A percentile compares a stretch with the other conserved stretches of the same genome.
Conservation (phyloP, 2,329 filamentous ascomycete species). For the Sporothrix dimorphospora region DNA sequence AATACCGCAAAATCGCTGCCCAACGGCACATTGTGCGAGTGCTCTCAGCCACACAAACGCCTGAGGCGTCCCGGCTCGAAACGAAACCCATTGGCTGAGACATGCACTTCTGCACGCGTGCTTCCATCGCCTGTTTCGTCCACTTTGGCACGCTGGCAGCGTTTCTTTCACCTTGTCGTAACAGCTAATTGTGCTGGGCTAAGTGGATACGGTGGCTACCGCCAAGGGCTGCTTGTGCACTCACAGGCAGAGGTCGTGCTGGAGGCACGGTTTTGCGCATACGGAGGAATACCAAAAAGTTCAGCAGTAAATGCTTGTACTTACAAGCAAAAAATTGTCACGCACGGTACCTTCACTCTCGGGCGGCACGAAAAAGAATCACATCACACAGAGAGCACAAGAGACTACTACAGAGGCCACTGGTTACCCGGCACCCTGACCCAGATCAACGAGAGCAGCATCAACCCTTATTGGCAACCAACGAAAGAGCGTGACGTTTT, state of each 20-base stretch:
- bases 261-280: neutral
- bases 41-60: conserved; percentile 5
- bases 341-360: neutral
- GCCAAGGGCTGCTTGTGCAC: neutral
- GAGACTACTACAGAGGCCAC: neutral
- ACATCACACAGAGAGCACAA: too few relatives aligned
- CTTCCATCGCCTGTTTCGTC: conserved; percentile 4
- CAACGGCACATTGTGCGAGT: neutral
- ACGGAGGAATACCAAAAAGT: neutral
- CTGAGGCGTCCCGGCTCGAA: neutral
- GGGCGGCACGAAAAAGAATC: neutral
- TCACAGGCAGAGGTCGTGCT: neutral
- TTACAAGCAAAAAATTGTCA: neutral
- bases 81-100: conserved; percentile 1
- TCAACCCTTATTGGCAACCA: neutral
- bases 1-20: neutral
- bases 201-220: conserved; percentile 8
- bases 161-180: neutral
- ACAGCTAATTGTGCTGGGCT: neutral
- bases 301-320: neutral
- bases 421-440: neutral
- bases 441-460: neutral
- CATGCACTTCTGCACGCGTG: neutral
- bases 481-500: neutral
- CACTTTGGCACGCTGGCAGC: conserved; percentile 5